Conservation (phyloP, 768 basidiomycete species). For the Pleurotus tuber-regium region DNA sequence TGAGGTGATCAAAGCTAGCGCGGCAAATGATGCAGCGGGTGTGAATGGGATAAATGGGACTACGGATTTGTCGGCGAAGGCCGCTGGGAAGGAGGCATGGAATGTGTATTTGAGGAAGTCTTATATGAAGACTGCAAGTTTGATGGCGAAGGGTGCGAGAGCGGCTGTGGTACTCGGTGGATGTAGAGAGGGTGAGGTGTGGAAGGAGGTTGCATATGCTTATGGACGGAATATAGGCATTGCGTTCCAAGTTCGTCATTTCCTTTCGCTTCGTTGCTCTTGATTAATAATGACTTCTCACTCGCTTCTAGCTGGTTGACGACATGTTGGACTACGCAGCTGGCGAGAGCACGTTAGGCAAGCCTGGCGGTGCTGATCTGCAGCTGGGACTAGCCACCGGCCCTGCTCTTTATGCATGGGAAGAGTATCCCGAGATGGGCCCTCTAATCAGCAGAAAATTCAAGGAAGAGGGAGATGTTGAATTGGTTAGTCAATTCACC, state of each 20-base stretch:
- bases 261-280: slow-evolving; percentile 5
- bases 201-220: slow-evolving; percentile 88
- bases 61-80: neutral
- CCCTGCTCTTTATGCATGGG: slow-evolving; percentile 93
- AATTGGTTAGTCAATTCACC: slow-evolving; percentile 48
- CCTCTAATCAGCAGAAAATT: slow-evolving; percentile 80
- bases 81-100: slow-evolving; percentile 52
- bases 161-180: slow-evolving; percentile 89
- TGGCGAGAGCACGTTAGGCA: slow-evolving; percentile 73
- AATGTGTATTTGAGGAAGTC: slow-evolving; percentile 60
- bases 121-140: slow-evolving; percentile 87
- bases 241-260: slow-evolving; percentile 31
- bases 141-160: slow-evolving; percentile 86
- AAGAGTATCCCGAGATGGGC: slow-evolving; percentile 88
- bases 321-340: slow-evolving; percentile 93
- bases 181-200: slow-evolving; percentile 66
- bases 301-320: slow-evolving; percentile 73
- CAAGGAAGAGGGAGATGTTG: slow-evolving; percentile 72
- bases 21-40: slow-evolving; percentile 14
- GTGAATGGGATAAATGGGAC: too few relatives aligned
- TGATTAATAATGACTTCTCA: neutral
- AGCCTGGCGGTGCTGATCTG: slow-evolving; percentile 87
- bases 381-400: slow-evolving; percentile 87
- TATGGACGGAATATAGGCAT: slow-evolving; percentile 90
- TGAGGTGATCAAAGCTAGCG: slow-evolving; percentile 29